Percentiles rank a stretch among this genome's conserved stretches.
These are phyloP conservation scores for Lathyrus aphaca DNA, from an alignment of 306 rosid species.

Conservation along the genomic window DNA sequence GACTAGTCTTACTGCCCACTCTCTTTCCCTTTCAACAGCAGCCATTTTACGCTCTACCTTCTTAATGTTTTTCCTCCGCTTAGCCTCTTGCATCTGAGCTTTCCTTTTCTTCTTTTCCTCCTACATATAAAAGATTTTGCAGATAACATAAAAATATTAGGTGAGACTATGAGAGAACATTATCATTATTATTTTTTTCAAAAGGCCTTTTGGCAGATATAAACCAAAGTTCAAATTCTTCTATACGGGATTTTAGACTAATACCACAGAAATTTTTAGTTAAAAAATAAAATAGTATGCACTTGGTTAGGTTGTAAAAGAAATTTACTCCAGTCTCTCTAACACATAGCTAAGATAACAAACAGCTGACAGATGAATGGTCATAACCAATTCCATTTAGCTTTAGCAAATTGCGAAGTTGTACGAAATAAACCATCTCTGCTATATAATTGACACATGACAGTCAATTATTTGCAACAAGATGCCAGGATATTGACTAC, in stretches of 20 bases:
- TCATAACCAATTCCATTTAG: constrained; percentile 12
- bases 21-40: constrained; percentile 89
- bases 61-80: constrained; percentile 67
- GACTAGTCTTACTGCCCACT: constrained; percentile 66
- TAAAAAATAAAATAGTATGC: neutral
- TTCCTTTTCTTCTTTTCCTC: constrained; percentile 73
- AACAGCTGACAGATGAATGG: constrained; percentile 12
- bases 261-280: neutral
- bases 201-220: constrained; percentile 5
- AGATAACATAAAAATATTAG: constrained; percentile 27
- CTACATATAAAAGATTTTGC: constrained; percentile 48
- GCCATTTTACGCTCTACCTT: constrained; percentile 93
- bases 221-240: neutral
- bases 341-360: constrained; percentile 21
- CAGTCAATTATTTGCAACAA: constrained; percentile 18
- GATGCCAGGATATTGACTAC: neutral
- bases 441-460: neutral
- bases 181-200: neutral
- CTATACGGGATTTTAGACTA: constrained; percentile 19
- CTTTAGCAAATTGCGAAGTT: neutral
- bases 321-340: constrained; percentile 30
- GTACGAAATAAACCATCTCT: neutral
- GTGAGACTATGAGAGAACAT: constrained; percentile 12
- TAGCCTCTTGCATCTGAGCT: constrained; percentile 82
- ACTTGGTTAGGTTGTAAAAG: constrained; percentile 7